A percentile compares a stretch with the other conserved stretches of the same genome.
Conservation (phyloP, 1,284 basidiomycete species). For the Papiliotrema fonsecae region DNA sequence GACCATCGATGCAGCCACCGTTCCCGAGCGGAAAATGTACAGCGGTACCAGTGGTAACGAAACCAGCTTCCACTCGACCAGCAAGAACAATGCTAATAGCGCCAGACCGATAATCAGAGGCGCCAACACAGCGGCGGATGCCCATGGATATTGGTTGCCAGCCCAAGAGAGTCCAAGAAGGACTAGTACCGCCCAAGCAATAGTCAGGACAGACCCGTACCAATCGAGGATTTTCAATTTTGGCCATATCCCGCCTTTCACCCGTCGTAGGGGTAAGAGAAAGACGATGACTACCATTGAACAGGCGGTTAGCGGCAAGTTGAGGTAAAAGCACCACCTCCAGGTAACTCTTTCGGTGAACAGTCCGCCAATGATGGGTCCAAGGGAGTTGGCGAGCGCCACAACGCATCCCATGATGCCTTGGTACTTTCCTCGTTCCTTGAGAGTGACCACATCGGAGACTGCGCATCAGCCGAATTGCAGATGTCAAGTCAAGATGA, state of each 20-base stretch:
- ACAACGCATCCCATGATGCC: slow-evolving; percentile 43
- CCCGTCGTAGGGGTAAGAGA: slow-evolving; percentile 61
- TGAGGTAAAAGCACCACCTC: slow-evolving; percentile 58
- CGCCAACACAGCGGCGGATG: slow-evolving; percentile 59
- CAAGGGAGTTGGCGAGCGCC: slow-evolving; percentile 39
- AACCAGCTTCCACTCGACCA: slow-evolving; percentile 69
- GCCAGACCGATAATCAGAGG: slow-evolving; percentile 58
- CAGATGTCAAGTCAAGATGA: not conserved
- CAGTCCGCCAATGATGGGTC: slow-evolving; percentile 46
- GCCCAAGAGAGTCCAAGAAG: slow-evolving; percentile 72
- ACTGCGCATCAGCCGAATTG: slow-evolving; percentile 12
- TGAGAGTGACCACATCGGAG: slow-evolving; percentile 42
- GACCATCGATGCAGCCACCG: slow-evolving; percentile 63
- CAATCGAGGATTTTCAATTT: slow-evolving; percentile 70
- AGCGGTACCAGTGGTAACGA: slow-evolving; percentile 65
- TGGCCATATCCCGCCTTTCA: slow-evolving; percentile 56
- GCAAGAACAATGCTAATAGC: slow-evolving; percentile 58
- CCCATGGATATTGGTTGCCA: slow-evolving; percentile 65
- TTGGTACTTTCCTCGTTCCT: slow-evolving; percentile 50
- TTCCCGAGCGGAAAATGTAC: slow-evolving; percentile 66
- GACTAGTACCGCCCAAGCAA: slow-evolving; percentile 60
- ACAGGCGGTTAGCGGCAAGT: slow-evolving; percentile 56
- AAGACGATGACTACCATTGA: slow-evolving; percentile 58
- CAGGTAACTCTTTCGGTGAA: slow-evolving; percentile 51
- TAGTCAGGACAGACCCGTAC: slow-evolving; percentile 57